A percentile compares a stretch with the other conserved stretches of the same genome.
Conservation (phyloP, 257 asterid genomes). For the Verbena officinalis region DNA sequence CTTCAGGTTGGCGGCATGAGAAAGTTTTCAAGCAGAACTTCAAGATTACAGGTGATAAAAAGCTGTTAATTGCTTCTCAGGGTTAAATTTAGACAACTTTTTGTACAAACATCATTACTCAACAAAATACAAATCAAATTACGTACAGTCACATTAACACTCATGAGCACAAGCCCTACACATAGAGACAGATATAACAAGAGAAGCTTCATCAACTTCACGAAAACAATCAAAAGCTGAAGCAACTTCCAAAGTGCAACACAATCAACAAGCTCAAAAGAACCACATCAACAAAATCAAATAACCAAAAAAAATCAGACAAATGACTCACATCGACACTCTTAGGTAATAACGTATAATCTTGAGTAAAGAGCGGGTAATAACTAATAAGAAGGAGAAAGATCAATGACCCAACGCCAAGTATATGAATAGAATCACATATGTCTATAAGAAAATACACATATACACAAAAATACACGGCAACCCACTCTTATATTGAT, state of each 20-base stretch:
- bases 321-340: background rate
- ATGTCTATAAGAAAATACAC: background rate
- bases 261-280: background rate
- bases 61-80: too few relatives aligned
- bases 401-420: slow-evolving; percentile 26
- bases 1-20: too few relatives aligned
- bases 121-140: background rate
- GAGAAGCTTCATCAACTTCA: too few relatives aligned
- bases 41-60: too few relatives aligned
- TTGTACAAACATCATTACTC: slow-evolving; percentile 11
- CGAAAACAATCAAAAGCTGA: background rate
- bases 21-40: too few relatives aligned
- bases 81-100: too few relatives aligned
- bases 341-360: slow-evolving; percentile 36
- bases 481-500: slow-evolving; percentile 6
- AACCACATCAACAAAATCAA: slow-evolving; percentile 1
- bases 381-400: slow-evolving; percentile 50
- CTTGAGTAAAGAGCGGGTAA: slow-evolving; percentile 55
- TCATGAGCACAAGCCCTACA: too few relatives aligned
- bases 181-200: too few relatives aligned
- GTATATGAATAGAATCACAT: background rate
- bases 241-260: slow-evolving; percentile 3
- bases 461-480: background rate
- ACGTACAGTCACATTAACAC: background rate
- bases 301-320: background rate